Evolutionary conservation across 192 early-diverging fungal species (phyloP), one percentile per base, ranked within the genome.

Genomic region (Backusella westeae): DNA sequence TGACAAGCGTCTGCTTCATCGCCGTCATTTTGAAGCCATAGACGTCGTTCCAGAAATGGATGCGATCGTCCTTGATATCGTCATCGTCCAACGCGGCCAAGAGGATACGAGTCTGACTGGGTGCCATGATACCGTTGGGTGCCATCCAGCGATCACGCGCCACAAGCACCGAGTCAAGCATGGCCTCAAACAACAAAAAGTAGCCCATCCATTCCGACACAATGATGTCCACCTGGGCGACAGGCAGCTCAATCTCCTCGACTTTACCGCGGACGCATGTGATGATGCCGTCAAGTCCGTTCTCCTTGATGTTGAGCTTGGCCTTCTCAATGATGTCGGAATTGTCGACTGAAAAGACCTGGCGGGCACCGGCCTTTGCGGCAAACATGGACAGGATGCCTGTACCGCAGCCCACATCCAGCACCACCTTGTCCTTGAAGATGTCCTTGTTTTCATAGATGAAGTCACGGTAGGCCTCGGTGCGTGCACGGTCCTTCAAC

Each of bases 181-280:
- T 96, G 71, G 93, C 93, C 80, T 96, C 95, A 82, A 91, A 96
- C 35, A 96, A 81, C 29, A 96, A 85, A 78, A 96, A 96, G 82
- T 96, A 96, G 14, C 95, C 95, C 95, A 96, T 96, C 95, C 95
- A 96, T 79, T 96, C 95, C 2, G 93, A 94, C 8, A 96, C 88
- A 78, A 96, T 95, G 36, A 94, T 91, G 67, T 96, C 95, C 14
- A 96, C 95, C 23, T 85, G 82, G 35, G 86, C 79, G 8, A 94
- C 93, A 14, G 95, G 95, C 2, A 96, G 80, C 35, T 80, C 79
- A 68, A 95, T 91, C 75, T 93, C 88, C 84, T 96, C 95, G 46
- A 96, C 87, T 80, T 92, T 90, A 34, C 94, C 95, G 70, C 90
- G 88, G 63, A 94, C 84, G 73, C 72, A 77, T 44, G 78, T 72